These are phyloP conservation scores for Sporothrix humicola DNA, from an alignment of 2,329 filamentous ascomycete species.

Conservation along the genomic window DNA sequence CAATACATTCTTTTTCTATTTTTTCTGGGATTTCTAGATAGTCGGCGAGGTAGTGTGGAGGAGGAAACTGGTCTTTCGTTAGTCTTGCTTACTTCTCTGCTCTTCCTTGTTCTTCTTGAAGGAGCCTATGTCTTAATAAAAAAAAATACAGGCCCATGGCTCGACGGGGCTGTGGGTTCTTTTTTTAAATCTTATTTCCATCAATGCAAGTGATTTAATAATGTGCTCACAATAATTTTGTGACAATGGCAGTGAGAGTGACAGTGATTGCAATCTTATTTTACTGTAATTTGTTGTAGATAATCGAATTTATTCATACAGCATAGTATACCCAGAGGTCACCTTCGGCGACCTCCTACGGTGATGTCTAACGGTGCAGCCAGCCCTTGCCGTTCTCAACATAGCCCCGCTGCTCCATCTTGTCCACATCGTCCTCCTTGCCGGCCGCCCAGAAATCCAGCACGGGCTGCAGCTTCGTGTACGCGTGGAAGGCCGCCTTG, in stretches of 20 bases:
- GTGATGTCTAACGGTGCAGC: conserved; percentile 40
- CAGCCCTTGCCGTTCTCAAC: conserved; percentile 45
- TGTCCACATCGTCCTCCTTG: conserved; percentile 40
- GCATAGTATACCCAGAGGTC: no score
- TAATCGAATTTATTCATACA: no score
- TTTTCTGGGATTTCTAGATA: not conserved
- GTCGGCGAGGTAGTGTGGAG: no score
- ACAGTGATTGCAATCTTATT: not conserved
- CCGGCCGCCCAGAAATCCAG: conserved; percentile 41
- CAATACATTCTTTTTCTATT: not conserved
- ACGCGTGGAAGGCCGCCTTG: conserved; percentile 41
- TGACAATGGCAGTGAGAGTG: not conserved
- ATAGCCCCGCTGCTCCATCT: conserved; percentile 44
- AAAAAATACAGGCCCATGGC: conserved; percentile 22
- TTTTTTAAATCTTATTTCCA: not conserved
- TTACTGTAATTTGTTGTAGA: not conserved
- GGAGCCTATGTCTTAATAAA: not conserved
- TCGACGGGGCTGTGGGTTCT: not conserved
- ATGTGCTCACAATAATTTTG: no score
- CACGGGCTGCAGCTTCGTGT: conserved; percentile 40
- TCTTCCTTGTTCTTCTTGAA: conserved; percentile 1
- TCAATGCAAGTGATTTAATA: no score
- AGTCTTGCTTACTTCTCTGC: no score
- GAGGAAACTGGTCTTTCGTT: no score
- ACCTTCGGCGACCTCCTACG: not conserved